These are phyloP conservation scores for Saturnispora gosingensis DNA, from an alignment of 805 yeast species.

Conservation along the genomic window DNA sequence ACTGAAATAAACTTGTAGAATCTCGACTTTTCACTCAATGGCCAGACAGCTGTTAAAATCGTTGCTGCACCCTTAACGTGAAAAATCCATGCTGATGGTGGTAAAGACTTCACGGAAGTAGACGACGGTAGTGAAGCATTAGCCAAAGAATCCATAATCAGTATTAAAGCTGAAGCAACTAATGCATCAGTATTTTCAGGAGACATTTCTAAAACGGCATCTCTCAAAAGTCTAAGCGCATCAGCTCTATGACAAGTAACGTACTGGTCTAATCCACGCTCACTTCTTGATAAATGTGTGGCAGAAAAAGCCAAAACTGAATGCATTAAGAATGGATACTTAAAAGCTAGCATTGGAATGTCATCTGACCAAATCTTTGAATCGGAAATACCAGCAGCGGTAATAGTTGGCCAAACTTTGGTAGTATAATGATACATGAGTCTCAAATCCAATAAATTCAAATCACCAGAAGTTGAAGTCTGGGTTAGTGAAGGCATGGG, in stretches of 20 bases:
- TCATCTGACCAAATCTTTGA: conserved; percentile 80
- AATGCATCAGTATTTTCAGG: conserved; percentile 85
- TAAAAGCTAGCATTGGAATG: conserved; percentile 81
- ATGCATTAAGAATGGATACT: conserved; percentile 87
- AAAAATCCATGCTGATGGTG: conserved; percentile 94
- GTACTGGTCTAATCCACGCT: conserved; percentile 65
- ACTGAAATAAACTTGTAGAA: conserved; percentile 70
- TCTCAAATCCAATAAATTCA: conserved; percentile 69
- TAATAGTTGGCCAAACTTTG: conserved; percentile 76
- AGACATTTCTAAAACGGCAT: conserved; percentile 76
- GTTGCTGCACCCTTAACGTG: conserved; percentile 97
- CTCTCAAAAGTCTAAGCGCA: conserved; percentile 70
- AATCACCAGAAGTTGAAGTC: conserved; percentile 17
- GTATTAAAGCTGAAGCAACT: conserved; percentile 81
- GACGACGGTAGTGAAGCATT: conserved; percentile 64
- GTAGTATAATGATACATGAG: conserved; percentile 84
- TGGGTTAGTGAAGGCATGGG: conserved; percentile 18
- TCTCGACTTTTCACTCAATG: conserved; percentile 58
- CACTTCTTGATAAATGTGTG: conserved; percentile 75
- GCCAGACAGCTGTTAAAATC: conserved; percentile 94
- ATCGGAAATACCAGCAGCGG: conserved; percentile 85
- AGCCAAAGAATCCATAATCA: conserved; percentile 90
- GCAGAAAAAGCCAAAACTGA: conserved; percentile 86
- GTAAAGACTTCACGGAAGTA: conserved; percentile 51
- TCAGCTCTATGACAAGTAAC: conserved; percentile 84